A percentile compares a stretch with the other conserved stretches of the same genome.
phyloP scores from a whole-genome alignment of 225 moss, liverwort and hornwort species.

The Rhytidiadelphus loreus region DNA sequence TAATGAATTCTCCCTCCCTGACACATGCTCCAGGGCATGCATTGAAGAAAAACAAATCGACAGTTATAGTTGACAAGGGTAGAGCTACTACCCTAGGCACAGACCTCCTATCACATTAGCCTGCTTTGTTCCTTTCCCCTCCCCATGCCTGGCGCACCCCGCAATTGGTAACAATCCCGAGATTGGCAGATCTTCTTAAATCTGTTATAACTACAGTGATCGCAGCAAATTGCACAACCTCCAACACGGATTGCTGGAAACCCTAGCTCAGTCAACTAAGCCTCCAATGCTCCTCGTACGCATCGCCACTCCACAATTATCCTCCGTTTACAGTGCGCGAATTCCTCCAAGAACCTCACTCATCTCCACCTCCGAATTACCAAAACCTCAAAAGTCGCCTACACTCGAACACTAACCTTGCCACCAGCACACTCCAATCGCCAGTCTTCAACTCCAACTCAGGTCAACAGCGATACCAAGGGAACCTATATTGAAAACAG shows the following conservation, averaged over 20 bases:
- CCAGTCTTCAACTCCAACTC: not conserved
- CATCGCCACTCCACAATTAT: not conserved
- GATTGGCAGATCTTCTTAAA: not conserved
- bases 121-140: not conserved
- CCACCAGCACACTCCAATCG: not conserved
- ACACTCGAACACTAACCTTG: not conserved
- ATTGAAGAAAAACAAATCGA: constrained; percentile 9
- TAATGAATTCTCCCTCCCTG: constrained; percentile 22
- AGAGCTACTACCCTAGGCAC: not conserved
- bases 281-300: not conserved
- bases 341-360: not conserved
- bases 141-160: not conserved
- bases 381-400: not conserved
- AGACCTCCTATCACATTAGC: not conserved
- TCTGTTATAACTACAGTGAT: not conserved
- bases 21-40: constrained; percentile 27
- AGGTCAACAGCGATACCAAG: not conserved
- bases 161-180: not conserved
- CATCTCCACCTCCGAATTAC: not conserved
- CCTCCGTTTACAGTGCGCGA: not conserved
- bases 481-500: not conserved
- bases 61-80: not conserved
- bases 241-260: constrained; percentile 3
- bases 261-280: constrained; percentile 24
- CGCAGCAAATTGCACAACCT: not conserved